phyloP scores from a whole-genome alignment of 345 rosid genomes.

The Reutealis trisperma region DNA sequence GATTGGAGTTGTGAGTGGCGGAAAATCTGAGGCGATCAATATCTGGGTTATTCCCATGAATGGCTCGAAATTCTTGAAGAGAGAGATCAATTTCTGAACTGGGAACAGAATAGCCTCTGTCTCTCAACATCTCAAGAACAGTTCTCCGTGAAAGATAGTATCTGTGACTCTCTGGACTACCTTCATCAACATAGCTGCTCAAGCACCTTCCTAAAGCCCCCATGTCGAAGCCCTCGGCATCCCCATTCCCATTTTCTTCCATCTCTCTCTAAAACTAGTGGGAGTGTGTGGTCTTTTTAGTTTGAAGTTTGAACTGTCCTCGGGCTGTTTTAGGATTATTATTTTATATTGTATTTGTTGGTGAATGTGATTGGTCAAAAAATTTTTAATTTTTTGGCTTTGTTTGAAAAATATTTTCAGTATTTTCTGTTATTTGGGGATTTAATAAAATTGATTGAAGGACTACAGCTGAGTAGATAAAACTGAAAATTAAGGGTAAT shows the following conservation, averaged over 20 bases:
- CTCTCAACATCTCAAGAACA: constrained; percentile 79
- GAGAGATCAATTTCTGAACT: constrained; percentile 61
- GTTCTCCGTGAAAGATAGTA: constrained; percentile 69
- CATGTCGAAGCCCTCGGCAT: constrained; percentile 6
- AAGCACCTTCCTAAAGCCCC: constrained; percentile 40
- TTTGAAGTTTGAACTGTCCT: too few relatives aligned
- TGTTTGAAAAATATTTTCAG: too few relatives aligned
- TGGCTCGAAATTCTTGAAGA: constrained; percentile 61
- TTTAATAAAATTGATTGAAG: too few relatives aligned
- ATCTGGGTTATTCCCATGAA: constrained; percentile 58
- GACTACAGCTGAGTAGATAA: too few relatives aligned
- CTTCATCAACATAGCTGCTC: constrained; percentile 53
- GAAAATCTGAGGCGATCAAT: constrained; percentile 63
- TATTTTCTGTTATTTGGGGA: too few relatives aligned
- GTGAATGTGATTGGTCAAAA: too few relatives aligned
- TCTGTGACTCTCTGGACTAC: constrained; percentile 67
- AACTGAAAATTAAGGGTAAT: too few relatives aligned
- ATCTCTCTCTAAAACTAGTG: not conserved
- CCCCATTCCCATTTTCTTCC: constrained; percentile 11
- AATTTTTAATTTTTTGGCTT: too few relatives aligned
- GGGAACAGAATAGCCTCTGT: constrained; percentile 73
- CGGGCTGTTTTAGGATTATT: too few relatives aligned
- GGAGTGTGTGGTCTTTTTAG: too few relatives aligned
- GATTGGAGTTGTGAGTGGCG: constrained; percentile 49
- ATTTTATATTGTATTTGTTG: too few relatives aligned